phyloP scores from a whole-genome alignment of 352 stramenopile species.

The Phytophthora syringae region DNA sequence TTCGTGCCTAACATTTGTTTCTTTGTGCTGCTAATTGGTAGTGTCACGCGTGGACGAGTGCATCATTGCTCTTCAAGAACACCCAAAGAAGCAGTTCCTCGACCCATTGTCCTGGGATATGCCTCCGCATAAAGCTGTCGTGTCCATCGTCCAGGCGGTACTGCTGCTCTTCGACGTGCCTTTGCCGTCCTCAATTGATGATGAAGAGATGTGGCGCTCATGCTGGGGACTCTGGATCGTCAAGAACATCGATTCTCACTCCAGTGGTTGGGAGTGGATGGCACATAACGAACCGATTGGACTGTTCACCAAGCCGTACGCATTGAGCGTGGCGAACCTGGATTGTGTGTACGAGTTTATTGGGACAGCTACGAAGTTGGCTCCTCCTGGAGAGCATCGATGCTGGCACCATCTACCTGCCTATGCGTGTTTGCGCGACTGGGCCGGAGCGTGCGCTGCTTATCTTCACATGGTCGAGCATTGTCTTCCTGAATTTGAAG shows the following conservation, averaged over 20 bases:
- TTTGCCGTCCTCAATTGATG: constrained; percentile 9
- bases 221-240: constrained; percentile 76
- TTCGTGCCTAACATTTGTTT: not conserved
- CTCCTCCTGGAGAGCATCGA: constrained; percentile 32
- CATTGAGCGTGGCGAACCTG: constrained; percentile 46
- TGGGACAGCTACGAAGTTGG: constrained; percentile 14
- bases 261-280: constrained; percentile 68
- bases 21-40: constrained; percentile 15
- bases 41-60: constrained; percentile 65
- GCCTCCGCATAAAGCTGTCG: constrained; percentile 43
- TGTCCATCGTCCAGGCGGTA: constrained; percentile 58
- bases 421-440: constrained; percentile 59
- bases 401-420: constrained; percentile 67
- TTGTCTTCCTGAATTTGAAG: constrained; percentile 51
- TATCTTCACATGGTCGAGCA: constrained; percentile 70
- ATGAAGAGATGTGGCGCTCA: constrained; percentile 50
- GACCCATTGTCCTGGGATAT: constrained; percentile 72
- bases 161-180: constrained; percentile 65
- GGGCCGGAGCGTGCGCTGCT: constrained; percentile 47
- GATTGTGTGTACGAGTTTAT: constrained; percentile 46
- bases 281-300: constrained; percentile 67
- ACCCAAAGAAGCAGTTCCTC: constrained; percentile 65
- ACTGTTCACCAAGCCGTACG: constrained; percentile 79
- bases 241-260: constrained; percentile 80
- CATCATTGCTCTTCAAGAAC: constrained; percentile 63